phyloP scores from a whole-genome alignment of 2,329 filamentous ascomycete genomes.

The Talaromyces funiculosus region DNA sequence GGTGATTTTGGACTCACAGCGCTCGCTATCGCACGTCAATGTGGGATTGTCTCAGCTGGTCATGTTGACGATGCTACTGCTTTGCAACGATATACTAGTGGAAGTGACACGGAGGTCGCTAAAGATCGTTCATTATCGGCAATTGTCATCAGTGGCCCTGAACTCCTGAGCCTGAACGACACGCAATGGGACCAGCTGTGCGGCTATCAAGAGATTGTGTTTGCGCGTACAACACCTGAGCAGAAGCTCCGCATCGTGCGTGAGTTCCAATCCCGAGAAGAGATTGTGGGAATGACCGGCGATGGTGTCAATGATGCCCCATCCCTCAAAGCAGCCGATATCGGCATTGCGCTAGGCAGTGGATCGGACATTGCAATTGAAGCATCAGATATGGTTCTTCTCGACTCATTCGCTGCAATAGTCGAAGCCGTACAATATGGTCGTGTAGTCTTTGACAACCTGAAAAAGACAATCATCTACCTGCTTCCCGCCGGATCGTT shows the following conservation, averaged over 20 bases:
- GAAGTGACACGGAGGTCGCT: slow-evolving; percentile 1
- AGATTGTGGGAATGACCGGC: slow-evolving; percentile 52
- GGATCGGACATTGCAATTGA: slow-evolving; percentile 59
- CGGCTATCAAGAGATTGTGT: slow-evolving; percentile 66
- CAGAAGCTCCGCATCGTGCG: slow-evolving; percentile 76
- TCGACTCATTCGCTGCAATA: slow-evolving; percentile 66
- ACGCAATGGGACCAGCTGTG: slow-evolving; percentile 63
- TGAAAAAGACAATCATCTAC: slow-evolving; percentile 73
- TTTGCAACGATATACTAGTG: slow-evolving; percentile 31
- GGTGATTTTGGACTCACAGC: slow-evolving; percentile 73
- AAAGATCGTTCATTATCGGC: slow-evolving; percentile 28
- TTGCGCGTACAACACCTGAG: slow-evolving; percentile 69
- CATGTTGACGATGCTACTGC: slow-evolving; percentile 51
- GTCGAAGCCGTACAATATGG: slow-evolving; percentile 68
- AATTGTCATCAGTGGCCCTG: slow-evolving; percentile 60
- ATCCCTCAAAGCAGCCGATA: slow-evolving; percentile 48
- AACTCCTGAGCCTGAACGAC: slow-evolving; percentile 61
- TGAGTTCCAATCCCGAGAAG: slow-evolving; percentile 59
- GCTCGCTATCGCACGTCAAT: slow-evolving; percentile 64
- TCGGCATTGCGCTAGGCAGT: slow-evolving; percentile 54
- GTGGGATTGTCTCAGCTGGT: slow-evolving; percentile 58
- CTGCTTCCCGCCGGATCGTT: slow-evolving; percentile 68
- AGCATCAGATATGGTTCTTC: slow-evolving; percentile 57
- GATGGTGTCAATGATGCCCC: slow-evolving; percentile 42
- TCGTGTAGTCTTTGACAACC: slow-evolving; percentile 68